phyloP scores from a whole-genome alignment of 1,284 basidiomycete species.

The Sanghuangporus sanghuang region DNA sequence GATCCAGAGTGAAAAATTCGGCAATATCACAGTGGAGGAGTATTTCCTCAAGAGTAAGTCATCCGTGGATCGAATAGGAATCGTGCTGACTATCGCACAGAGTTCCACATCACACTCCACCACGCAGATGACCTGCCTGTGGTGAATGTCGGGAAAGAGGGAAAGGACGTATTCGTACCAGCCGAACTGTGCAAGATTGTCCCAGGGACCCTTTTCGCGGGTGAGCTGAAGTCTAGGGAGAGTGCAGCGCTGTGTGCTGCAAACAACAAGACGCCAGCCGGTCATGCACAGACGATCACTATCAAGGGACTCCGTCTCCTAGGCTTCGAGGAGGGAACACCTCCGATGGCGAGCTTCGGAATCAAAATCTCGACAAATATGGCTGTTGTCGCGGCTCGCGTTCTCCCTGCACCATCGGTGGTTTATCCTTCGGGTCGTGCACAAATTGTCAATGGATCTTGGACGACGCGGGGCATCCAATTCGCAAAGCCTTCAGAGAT shows the following conservation, averaged over 20 bases:
- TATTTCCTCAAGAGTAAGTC: slow-evolving; percentile 56
- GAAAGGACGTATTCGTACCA: slow-evolving; percentile 46
- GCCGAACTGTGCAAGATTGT: slow-evolving; percentile 66
- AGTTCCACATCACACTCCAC: slow-evolving; percentile 48
- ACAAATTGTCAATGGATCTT: slow-evolving; percentile 49
- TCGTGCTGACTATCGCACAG: slow-evolving; percentile 29
- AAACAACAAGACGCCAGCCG: not conserved
- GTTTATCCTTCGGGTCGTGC: slow-evolving; percentile 44
- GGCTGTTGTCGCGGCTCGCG: slow-evolving; percentile 52
- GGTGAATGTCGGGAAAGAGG: slow-evolving; percentile 46
- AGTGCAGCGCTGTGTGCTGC: slow-evolving; percentile 2
- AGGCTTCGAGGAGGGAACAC: slow-evolving; percentile 37
- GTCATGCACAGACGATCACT: slow-evolving; percentile 44
- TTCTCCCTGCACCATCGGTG: slow-evolving; percentile 52
- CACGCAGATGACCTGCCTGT: slow-evolving; percentile 52
- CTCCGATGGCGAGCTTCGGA: slow-evolving; percentile 44
- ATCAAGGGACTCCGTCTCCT: slow-evolving; percentile 49
- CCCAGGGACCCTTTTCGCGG: slow-evolving; percentile 47
- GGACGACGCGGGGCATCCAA: slow-evolving; percentile 55
- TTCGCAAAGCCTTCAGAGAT: not conserved
- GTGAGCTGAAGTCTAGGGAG: slow-evolving; percentile 28
- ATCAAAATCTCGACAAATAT: slow-evolving; percentile 50
- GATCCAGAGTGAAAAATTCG: slow-evolving; percentile 52
- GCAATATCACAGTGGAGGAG: slow-evolving; percentile 49
- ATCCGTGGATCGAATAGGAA: not conserved